These are phyloP conservation scores for Dactylis glomerata DNA, from an alignment of 176 grass and related monocot species.

Conservation along the genomic window DNA sequence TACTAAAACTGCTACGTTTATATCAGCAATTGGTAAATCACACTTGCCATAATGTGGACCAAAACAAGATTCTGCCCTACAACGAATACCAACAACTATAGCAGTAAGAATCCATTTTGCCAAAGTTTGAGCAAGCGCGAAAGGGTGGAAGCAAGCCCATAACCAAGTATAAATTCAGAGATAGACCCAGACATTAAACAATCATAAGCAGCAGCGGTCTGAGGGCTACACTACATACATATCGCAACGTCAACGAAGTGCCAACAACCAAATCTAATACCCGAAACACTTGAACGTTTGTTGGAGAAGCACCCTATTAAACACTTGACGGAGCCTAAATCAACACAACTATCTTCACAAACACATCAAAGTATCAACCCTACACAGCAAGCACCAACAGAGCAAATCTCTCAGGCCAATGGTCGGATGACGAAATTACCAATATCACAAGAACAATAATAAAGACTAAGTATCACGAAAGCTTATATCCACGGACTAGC, in stretches of 20 bases:
- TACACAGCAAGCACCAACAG: not conserved
- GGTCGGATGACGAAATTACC: not conserved
- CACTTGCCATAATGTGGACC: not conserved
- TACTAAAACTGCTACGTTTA: not conserved
- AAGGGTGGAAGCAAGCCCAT: not conserved
- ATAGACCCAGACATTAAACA: not conserved
- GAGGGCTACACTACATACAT: not conserved
- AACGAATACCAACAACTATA: slow-evolving; percentile 3
- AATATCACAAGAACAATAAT: not conserved
- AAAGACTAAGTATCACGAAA: not conserved
- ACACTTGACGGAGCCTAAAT: not conserved
- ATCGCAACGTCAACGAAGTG: not conserved
- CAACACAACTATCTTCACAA: slow-evolving; percentile 20
- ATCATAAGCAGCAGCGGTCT: not conserved
- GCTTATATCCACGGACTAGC: not conserved
- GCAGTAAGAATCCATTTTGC: not conserved
- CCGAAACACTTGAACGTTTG: not conserved
- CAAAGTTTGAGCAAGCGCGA: not conserved
- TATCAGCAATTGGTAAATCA: not conserved
- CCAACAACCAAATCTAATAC: not conserved
- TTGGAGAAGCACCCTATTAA: not conserved
- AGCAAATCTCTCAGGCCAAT: not conserved
- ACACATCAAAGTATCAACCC: not conserved
- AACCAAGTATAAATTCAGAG: not conserved
- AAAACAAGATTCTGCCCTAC: not conserved